Evolutionary conservation across 208 protist species (phyloP).

Genomic region (Trypanosoma cruzi): DNA sequence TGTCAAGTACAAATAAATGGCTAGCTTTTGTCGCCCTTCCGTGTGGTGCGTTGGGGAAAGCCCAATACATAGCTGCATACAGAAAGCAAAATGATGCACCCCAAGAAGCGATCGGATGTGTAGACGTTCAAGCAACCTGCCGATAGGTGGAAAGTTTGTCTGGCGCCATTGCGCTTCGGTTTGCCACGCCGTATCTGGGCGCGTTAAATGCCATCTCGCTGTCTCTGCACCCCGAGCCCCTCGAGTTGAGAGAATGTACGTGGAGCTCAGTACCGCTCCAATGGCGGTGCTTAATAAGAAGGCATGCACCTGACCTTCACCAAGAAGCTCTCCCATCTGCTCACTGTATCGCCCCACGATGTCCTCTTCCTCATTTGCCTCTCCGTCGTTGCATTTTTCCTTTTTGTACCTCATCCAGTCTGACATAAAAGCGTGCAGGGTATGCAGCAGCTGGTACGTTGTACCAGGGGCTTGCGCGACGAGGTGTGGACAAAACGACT

Average conservation of each 20-base stretch:
- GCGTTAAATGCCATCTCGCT: constrained; percentile 10
- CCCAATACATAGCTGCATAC: constrained; percentile 57
- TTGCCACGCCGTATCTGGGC: background rate
- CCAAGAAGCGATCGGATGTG: constrained; percentile 39
- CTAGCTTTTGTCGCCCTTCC: constrained; percentile 48
- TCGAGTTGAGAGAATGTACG: constrained; percentile 48
- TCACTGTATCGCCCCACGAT: constrained; percentile 36
- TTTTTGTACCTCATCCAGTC: constrained; percentile 29
- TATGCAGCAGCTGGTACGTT: constrained; percentile 32
- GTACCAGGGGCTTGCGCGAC: constrained; percentile 58
- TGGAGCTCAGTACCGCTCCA: constrained; percentile 43
- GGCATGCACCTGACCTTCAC: constrained; percentile 43
- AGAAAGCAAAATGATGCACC: constrained; percentile 63
- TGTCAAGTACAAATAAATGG: constrained; percentile 41
- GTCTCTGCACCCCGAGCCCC: constrained; percentile 9
- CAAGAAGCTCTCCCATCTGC: constrained; percentile 43
- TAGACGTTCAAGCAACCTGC: constrained; percentile 49
- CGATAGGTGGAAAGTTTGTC: constrained; percentile 61
- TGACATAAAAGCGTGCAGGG: constrained; percentile 29
- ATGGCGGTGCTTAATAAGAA: constrained; percentile 54
- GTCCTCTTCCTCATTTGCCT: constrained; percentile 10
- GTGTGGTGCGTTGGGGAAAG: constrained; percentile 41
- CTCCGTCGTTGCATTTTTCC: background rate
- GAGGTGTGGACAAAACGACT: constrained; percentile 60
- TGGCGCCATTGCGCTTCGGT: constrained; percentile 54